Base-by-base conservation (phyloP, 495 filamentous ascomycete species). In the Platismatia glauca region DNA sequence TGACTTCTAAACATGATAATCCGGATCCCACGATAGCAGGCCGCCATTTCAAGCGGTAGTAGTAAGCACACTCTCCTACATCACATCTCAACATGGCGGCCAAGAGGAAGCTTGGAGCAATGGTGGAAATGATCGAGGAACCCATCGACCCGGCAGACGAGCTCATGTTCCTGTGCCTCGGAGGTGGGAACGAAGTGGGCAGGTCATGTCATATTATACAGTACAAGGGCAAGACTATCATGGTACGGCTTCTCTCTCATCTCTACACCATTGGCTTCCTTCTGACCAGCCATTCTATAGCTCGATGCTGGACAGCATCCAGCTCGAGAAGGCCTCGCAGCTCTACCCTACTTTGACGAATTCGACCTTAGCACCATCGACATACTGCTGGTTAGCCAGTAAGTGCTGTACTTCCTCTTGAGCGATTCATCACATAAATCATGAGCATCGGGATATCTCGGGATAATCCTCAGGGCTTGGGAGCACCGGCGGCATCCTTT, bases 191-290 rank as follows among this genome's bases (percentile, higher is more conserved):
- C 72, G 94, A 98, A 74, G 94, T 98, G 60, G 94, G 94, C 59
- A 82, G 94, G 61, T 97, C 94, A 63, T 97, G 94, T 75, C 94
- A 98, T 72, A 96, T 98, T 62, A 84, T 98, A 34, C 90, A 97
- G 70, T 98, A 98, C 81, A 98, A 97, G 71, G 94, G 94, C 24
- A 98, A 98, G 71, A 97, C 94, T 8, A 89, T 98, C 63, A 98
- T 98, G 94, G 90, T 93, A 76, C 62, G 86, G 34, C 22, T 16
- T 33, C 37, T 6, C 1, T 12, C 31, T n/a, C 16, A 27, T 11
- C 56, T 35, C 46, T 35, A 58, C 60, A 18, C 44, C 41, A 44
- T 63, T 20, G 12, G 37, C 15, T 15, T 20, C 20, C 8, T 20
- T 48, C 72, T 74, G 41, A 77, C 67, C 39, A n/a, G 35, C 1